Base-by-base conservation (phyloP, 495 filamentous ascomycete genomes). In the Penicillium lagena region DNA sequence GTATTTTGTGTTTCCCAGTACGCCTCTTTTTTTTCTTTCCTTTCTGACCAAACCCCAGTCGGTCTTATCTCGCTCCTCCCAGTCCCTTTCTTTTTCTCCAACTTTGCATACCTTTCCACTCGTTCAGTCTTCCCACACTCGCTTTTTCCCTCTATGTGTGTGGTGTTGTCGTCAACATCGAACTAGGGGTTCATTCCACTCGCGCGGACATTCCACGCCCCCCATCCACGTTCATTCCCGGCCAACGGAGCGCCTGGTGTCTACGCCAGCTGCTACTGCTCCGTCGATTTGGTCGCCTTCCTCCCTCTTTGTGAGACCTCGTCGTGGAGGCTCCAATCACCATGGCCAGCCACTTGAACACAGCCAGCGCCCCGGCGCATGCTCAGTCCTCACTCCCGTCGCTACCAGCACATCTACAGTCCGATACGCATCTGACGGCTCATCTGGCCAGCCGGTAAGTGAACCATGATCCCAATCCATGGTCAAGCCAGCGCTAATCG, bases 341-440 rank as follows among this genome's bases (percentile, higher is more conserved):
- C 33, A 73, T 72, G 70, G 69, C 54, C 39, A 64, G 60, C 4
- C 55, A 58, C 49, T 39, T 62, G 60, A 9, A 46, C 22, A 22
- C 62, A 43, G 51, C 57, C 15, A 63, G 54, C 42, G 50, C 62
- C 31, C 73, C 75, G 9, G 79, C 87, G 49, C 87, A 96, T 63
- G 83, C 85, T n/a, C 89, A 96, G 62, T 77, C 89, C 31, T 96
- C 91, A 29, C 73, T 98, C 35, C 87, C 90, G 29, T 82, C 89
- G 27, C 70, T 98, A 42, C 93, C 93, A 29, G 75, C 84, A 30
- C 93, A 98, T 75, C 76, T 90, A 29, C 93, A 97, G 69, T 96
- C 90, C 43, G 93, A 97, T 67, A 96, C 91, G 35, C 88, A 95
- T 61, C 71, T 97, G 50, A 98, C 93, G 3, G 88, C 90, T 29